Evolutionary conservation across 176 grass and related monocot species (phyloP).

Genomic region (Eragrostis curvula): DNA sequence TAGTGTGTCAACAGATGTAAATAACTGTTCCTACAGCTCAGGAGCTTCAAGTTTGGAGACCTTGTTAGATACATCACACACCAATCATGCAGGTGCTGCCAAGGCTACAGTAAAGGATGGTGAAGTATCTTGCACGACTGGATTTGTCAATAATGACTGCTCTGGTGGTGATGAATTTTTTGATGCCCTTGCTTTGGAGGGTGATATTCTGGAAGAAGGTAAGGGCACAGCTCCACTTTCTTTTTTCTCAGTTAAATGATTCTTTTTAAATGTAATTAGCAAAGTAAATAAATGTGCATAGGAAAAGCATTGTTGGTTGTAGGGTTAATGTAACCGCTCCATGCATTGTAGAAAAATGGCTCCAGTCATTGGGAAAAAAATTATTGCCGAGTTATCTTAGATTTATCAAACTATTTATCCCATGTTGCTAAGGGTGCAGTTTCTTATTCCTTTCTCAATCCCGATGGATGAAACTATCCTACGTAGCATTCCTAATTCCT

Average conservation of each 20-base stretch:
- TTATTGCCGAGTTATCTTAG: slow-evolving; percentile 25
- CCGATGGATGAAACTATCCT: background rate
- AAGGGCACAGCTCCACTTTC: slow-evolving; percentile 34
- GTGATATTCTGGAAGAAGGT: slow-evolving; percentile 63
- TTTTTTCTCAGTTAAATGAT: slow-evolving; percentile 31
- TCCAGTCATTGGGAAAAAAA: background rate
- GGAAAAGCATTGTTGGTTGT: background rate
- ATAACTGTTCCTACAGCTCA: slow-evolving; percentile 64
- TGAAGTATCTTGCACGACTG: slow-evolving; percentile 39
- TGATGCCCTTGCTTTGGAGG: slow-evolving; percentile 52
- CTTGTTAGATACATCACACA: slow-evolving; percentile 53
- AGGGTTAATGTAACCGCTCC: slow-evolving; percentile 7
- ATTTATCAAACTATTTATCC: slow-evolving; percentile 25
- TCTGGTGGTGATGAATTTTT: slow-evolving; percentile 70
- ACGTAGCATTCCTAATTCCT: slow-evolving; percentile 27
- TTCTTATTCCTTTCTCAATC: slow-evolving; percentile 36
- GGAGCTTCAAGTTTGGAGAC: slow-evolving; percentile 70
- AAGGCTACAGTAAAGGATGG: slow-evolving; percentile 48
- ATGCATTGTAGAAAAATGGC: slow-evolving; percentile 27
- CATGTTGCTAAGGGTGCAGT: background rate
- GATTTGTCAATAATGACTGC: slow-evolving; percentile 60
- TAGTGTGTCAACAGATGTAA: slow-evolving; percentile 40
- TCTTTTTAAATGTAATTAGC: background rate
- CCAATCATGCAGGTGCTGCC: slow-evolving; percentile 35
- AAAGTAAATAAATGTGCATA: slow-evolving; percentile 16